phyloP scores from a whole-genome alignment of 1,284 basidiomycete species.

The Rhodotorula glutinis region DNA sequence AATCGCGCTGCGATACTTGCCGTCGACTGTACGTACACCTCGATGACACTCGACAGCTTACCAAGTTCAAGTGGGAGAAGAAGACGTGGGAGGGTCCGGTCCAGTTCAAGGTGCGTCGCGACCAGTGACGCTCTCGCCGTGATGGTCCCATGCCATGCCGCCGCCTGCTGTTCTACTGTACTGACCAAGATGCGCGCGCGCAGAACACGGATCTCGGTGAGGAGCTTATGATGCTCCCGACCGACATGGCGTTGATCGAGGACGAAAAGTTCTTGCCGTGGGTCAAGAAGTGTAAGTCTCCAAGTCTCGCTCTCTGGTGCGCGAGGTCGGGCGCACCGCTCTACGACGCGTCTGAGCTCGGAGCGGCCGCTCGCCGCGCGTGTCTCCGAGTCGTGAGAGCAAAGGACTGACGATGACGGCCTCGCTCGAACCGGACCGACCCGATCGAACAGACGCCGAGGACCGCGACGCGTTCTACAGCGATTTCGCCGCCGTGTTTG shows the following conservation, averaged over 20 bases:
- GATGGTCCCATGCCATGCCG: too few species aligned
- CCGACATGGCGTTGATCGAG: slow-evolving; percentile 47
- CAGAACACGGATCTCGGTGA: slow-evolving; percentile 48
- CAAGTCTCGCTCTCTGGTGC: slow-evolving; percentile 5
- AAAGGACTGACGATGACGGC: slow-evolving; percentile 28
- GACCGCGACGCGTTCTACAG: slow-evolving; percentile 57
- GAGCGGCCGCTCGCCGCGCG: too few species aligned
- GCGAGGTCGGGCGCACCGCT: too few species aligned
- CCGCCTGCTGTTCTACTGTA: neutral
- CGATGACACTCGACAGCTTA: neutral
- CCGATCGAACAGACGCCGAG: slow-evolving; percentile 50
- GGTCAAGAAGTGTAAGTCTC: slow-evolving; percentile 53
- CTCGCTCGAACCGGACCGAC: too few species aligned
- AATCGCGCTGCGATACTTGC: too few species aligned
- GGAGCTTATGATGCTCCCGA: slow-evolving; percentile 59
- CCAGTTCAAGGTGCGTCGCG: slow-evolving; percentile 44
- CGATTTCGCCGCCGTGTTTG: slow-evolving; percentile 52
- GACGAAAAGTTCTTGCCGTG: slow-evolving; percentile 48
- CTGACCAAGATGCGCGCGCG: too few species aligned
- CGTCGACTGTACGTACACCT: neutral
- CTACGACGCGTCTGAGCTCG: slow-evolving; percentile 18
- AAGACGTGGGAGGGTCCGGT: slow-evolving; percentile 56
- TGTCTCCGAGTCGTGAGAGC: too few species aligned
- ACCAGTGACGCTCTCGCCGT: too few species aligned
- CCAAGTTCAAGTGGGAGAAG: slow-evolving; percentile 44